Base-by-base conservation (phyloP, 2,329 filamentous ascomycete genomes). In the Xylariaceae sp. region DNA sequence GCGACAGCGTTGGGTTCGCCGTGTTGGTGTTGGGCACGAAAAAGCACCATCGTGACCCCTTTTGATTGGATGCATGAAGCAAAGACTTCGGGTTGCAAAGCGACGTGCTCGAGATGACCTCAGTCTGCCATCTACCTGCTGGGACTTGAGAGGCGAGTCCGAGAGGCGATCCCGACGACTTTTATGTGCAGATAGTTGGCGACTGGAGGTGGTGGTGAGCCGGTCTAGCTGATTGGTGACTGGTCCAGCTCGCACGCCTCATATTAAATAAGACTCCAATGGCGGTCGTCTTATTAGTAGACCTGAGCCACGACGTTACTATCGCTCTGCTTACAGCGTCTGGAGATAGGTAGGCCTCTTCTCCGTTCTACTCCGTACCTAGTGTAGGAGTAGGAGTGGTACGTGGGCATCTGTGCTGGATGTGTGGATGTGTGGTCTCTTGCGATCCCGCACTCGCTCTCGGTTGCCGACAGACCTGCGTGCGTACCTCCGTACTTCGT, bases 211-310 rank as follows among this genome's bases (percentile, higher is more conserved):
- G 50, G 23, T 4, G 18, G 51, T 58, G 53, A 57, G 54, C 45
- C 11, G 30, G 49, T 35, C 34, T 51, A 52, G 59, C 59, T 58
- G 58, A 61, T 52, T 53, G 47, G 59, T 56, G 56, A 56, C 56
- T 13, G 11, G 9, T 41, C 37, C 37, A 41, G 37, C 11, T 41
- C 8, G 37, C 11, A 41, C 37, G 37, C 37, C 37, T 41, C 37
- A 41, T 9, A 41, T 41, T 41, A 41, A 41, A 41, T 10, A 41
- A 13, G 37, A 13, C 37, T 9, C 17, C 23, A 34, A 52, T 34
- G 37, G 11, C 37, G 56, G 56, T 58, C 54, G 48, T 34, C 48
- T 51, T 55, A 54, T 56, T 60, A 59, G 59, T 53, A 58, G 57
- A 52, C 50, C 49, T 51, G 57, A 57, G 52, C 59, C 59, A 63